Base-by-base conservation (phyloP, 1,139 yeast species). In the Debaryomyces coudertii region DNA sequence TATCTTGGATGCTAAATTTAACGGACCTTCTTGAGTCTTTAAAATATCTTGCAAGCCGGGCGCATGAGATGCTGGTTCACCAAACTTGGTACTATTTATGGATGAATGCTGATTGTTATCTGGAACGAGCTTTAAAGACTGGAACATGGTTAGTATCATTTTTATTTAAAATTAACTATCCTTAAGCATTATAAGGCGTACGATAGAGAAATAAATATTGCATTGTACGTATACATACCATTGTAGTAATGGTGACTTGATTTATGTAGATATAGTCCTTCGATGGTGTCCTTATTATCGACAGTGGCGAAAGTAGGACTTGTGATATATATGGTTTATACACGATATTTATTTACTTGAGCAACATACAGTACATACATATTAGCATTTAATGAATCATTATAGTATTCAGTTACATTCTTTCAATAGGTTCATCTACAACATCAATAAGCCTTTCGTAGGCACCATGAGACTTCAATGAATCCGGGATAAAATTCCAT, bases 21-120 rank as follows among this genome's bases (percentile, higher is more conserved):
- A 60, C 7, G 88, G 87, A 3, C 87, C 87, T 53, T 80, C 78
- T 43, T 75, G 78, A 2, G 78, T 69, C 61, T 81, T 77, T 44
- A 83, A 69, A 12, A 78, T 76, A 58, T 83, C 88, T 50, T 77
- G 83, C 45, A 83, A 67, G 1, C 77, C 85, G 25, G 86, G 87
- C 0, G 85, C 85, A 40, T 82, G 81, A 16, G 76, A 77, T 1
- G 88, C 84, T 1, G 72, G 58, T 18, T 73, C 77, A 2, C 85
- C 86, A 51, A 65, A 77, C 29, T 73, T 64, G 40, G 77, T 71
- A 47, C 78, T 70, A 61, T 73, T 73, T 49, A 81, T 78, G 37
- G 69, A 51, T 7, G 76, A 60, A 23, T 63, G 63, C 44, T 72
- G 71, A 25, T 65, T 59, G 55, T 65, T 69, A 44, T 71, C 75